Percentiles rank a stretch among this genome's conserved stretches.
phyloP scores from a whole-genome alignment of 306 rosid genomes.

The Sicyos baderoa region DNA sequence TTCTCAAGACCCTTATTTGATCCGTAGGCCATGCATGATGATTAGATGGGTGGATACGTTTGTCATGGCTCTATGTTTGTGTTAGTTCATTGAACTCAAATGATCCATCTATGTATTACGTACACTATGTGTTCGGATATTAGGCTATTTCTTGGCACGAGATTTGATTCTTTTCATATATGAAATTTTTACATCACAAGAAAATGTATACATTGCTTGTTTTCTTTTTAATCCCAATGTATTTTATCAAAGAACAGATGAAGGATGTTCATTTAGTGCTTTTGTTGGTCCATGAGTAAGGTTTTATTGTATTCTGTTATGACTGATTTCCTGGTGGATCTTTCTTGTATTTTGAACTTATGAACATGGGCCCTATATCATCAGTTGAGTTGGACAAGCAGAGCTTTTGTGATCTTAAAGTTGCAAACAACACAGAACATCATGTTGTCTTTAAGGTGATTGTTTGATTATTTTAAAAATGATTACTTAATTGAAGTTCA shows the following conservation, averaged over 20 bases:
- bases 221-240: neutral
- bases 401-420: constrained; percentile 77
- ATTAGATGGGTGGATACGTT: neutral
- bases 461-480: constrained; percentile 4
- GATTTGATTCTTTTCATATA: neutral
- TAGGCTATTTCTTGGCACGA: neutral
- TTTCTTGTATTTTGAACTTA: constrained; percentile 4
- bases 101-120: neutral
- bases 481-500: neutral
- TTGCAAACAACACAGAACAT: constrained; percentile 57
- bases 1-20: too few species aligned
- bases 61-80: constrained; percentile 6
- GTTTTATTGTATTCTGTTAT: neutral
- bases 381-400: constrained; percentile 92
- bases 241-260: neutral
- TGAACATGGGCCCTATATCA: constrained; percentile 25
- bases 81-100: constrained; percentile 4
- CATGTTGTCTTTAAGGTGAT: constrained; percentile 88
- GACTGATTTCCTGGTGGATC: neutral
- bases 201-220: neutral
- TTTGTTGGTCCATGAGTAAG: neutral
- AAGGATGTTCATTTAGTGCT: neutral
- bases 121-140: neutral
- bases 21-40: too few species aligned
- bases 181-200: neutral